Base-by-base conservation (phyloP, 1,139 yeast genomes). In the Hyphopichia khmerensis region DNA sequence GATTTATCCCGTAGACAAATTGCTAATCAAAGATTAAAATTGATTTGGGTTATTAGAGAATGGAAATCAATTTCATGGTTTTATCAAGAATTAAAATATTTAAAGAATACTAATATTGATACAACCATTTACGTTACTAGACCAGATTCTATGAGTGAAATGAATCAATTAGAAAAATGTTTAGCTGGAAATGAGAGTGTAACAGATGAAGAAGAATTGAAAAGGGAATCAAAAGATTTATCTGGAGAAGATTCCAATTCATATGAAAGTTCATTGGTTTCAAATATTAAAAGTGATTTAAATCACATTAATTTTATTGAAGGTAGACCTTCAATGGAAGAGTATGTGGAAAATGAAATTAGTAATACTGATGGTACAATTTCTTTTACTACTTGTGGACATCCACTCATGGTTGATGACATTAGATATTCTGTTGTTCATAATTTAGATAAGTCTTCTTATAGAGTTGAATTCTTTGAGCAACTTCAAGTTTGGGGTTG, bases 11-110 rank as follows among this genome's bases (percentile, higher is more conserved):
- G 38, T 15, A 46, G 41, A 33, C 42, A 35, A 32, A 35, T 17
- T 30, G 40, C 4, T n/a, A 34, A 44, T 2, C 42, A 57, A 35
- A 44, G 47, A 40, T 56, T 71, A 36, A 71, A 74, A 55, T 56
- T 80, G 23, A 66, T 72, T 54, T 76, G 83, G 80, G 64, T 67
- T 18, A 66, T 79, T 23, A 71, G 79, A 53, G 68, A 75, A 46
- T 69, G 69, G 47, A 52, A 59, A 42, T 53, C 64, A 3, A 45
- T 65, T 23, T 63, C 59, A 39, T 64, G 69, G 69, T 62, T 65
- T 49, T 51, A 48, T 45, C 48, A 48, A 11, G 68, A 64, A 46
- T 55, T 64, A 45, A 37, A 43, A 32, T 47, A 50, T 30, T 52
- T 63, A 43, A 67, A 64, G 43, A 60, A 57, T 31, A 60, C 72